phyloP scores from a whole-genome alignment of 2,329 filamentous ascomycete genomes.

The Blastomyces gilchristii region DNA sequence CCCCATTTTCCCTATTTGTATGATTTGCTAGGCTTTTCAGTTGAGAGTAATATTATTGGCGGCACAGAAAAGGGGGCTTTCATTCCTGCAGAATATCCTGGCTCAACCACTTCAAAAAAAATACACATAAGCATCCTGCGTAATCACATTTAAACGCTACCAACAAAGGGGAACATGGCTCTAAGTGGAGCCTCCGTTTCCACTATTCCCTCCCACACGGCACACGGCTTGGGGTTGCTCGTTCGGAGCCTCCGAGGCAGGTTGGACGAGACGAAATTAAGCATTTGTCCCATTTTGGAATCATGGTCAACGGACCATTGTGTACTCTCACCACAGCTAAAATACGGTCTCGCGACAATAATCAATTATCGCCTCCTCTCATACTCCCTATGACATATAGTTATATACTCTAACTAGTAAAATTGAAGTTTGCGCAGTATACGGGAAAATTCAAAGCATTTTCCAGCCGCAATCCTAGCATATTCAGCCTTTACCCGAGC shows the following conservation, averaged over 20 bases:
- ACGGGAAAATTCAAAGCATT: background rate
- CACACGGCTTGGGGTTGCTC: background rate
- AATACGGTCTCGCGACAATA: background rate
- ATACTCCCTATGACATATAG: background rate
- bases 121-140: background rate
- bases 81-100: background rate
- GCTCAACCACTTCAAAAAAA: background rate
- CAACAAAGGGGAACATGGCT: background rate
- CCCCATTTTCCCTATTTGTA: background rate
- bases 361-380: background rate
- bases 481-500: background rate
- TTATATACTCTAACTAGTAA: background rate
- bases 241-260: background rate
- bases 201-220: background rate
- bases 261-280: background rate
- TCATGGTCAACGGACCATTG: background rate
- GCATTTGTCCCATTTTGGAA: background rate
- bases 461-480: background rate
- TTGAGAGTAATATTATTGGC: background rate
- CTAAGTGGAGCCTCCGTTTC: background rate
- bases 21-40: background rate
- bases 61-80: background rate
- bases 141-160: background rate
- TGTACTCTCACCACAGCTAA: background rate
- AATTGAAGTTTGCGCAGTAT: too few species aligned